Evolutionary conservation across 768 basidiomycete species (phyloP), one percentile per base, ranked within the genome.

Genomic region (Rubroboletus satanas): DNA sequence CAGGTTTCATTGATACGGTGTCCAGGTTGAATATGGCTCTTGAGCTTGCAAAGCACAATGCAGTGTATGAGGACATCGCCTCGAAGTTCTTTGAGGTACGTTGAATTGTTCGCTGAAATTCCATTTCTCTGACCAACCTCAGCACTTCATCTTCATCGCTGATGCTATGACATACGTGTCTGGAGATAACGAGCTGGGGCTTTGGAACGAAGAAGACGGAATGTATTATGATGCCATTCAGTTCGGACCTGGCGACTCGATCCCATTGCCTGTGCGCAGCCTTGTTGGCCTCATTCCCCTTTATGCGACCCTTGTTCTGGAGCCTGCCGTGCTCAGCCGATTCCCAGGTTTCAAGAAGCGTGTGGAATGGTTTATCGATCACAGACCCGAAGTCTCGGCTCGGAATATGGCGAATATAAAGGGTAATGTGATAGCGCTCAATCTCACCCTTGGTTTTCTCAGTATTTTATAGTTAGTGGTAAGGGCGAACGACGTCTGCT

Each of bases 331-430:
- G 28, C 80, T 99, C 62, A 92, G 93, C 65, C 83, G 89, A 29
- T 90, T 98, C 77, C 94, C 95, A 8, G 94, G 97, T 1, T 99
- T 99, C 81, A 98, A 93, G 77, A 98, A 98, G 74, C 83, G 97
- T 37, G 83, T 99, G 83, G 93, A 99, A 56, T 98, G 97, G 97
- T 99, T 98, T 75, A 83, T 98, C 49, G 85, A 97, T 64, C 90
- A 98, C 71, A 76, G 95, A n/a, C 85, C 87, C 0, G 90, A 86
- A 53, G 82, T 98, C 39, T 88, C 93, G 12, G 81, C 80, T 47
- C 79, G 97, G 61, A 99, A 97, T 71, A 93, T 98, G 79, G 95
- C 97, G 6, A 97, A 96, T 71, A 95, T 98, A 83, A 88, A 87
- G 73, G 84, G 90, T 90, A 57, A 44, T 69, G 64, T 35, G 28